A percentile compares a stretch with the other conserved stretches of the same genome.
These are phyloP conservation scores for Apiotrichum brassicae DNA, from an alignment of 1,284 basidiomycete species.

Conservation along the genomic window DNA sequence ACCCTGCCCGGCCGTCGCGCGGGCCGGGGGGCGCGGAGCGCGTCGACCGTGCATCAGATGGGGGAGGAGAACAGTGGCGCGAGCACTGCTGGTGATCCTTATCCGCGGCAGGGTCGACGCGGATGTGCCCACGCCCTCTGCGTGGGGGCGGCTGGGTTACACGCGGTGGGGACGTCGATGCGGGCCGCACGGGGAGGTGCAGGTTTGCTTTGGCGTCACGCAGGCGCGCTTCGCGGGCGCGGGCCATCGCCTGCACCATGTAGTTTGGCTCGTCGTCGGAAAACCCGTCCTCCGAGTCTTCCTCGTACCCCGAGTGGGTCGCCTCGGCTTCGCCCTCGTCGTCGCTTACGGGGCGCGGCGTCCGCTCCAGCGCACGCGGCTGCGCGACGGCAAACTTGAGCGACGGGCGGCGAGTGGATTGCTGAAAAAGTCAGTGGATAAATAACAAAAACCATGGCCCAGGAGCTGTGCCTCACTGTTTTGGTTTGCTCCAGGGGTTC, in stretches of 20 bases:
- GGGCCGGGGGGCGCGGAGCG: conserved; percentile 31
- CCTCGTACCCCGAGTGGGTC: conserved; percentile 23
- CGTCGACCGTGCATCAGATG: conserved; percentile 18
- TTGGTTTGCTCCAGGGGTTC: not conserved
- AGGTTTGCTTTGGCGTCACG: not conserved
- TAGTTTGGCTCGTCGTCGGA: conserved; percentile 15
- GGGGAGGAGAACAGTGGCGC: conserved; percentile 35
- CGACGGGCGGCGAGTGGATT: conserved; percentile 1
- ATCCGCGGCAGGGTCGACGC: conserved; percentile 21
- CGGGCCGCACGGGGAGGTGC: conserved; percentile 7
- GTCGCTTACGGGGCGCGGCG: not conserved
- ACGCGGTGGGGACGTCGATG: conserved; percentile 12
- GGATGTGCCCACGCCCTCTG: conserved; percentile 34
- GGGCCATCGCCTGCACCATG: conserved; percentile 5
- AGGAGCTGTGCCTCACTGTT: no score
- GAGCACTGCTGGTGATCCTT: conserved; percentile 23
- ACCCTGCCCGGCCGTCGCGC: conserved; percentile 31
- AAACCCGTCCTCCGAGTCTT: conserved; percentile 35
- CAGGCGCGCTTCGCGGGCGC: not conserved
- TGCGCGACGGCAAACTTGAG: conserved; percentile 31
- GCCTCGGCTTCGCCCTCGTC: not conserved
- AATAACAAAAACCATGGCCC: no score
- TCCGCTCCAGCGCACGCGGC: conserved; percentile 3
- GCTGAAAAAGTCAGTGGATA: no score
- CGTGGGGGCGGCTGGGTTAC: conserved; percentile 26